Evolutionary conservation across 2,329 filamentous ascomycete genomes (phyloP), one percentile per base, ranked within the genome.

Genomic region (Gyromitra esculenta): DNA sequence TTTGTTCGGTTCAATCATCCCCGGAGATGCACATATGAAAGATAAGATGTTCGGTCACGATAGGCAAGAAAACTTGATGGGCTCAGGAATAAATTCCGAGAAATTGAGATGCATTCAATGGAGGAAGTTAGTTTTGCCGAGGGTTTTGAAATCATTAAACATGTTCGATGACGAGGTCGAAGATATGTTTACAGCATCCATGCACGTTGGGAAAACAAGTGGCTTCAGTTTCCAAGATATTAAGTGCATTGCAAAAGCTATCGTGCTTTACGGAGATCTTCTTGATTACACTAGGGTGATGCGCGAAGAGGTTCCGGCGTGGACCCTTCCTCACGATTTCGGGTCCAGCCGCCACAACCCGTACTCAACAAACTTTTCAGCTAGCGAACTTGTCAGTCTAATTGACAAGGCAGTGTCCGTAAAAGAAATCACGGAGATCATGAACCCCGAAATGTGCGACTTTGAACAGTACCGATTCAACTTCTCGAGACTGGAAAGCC

Each of bases 161-260:
- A 71, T 45, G 18, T 70, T 70, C 13, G n/a, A 50, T 59, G 39
- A 56, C 15, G 35, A 64, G 43, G 37, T 59, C 13, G 50, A 52
- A 15, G 18, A 43, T 9, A 11, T 63, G 41, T 57, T 70, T 56
- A 52, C 35, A 9, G 31, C 52, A 37, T 75, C 65, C 5, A 35
- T 65, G 25, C 59, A 75, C 15, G 64, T 75, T 39, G 65, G 72
- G 2, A 75, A 71, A 48, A 65, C 54, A 60, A 43, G 59, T 11
- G 71, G 71, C 11, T 77, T 70, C 70, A 65, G 48, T 50, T 57
- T 77, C 41, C 52, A 48, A 8, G 71, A 77, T 41, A 39, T 77
- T 18, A 75, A 75, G 21, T 52, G 65, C 41, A 74, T 70, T 48
- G 50, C 71, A 45, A 77, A 77, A 35, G n/a, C 50, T 2, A 75